A percentile compares a stretch with the other conserved stretches of the same genome.
These are phyloP conservation scores for Kurtzmaniella cleridarum DNA, from an alignment of 805 yeast genomes.

Conservation along the genomic window DNA sequence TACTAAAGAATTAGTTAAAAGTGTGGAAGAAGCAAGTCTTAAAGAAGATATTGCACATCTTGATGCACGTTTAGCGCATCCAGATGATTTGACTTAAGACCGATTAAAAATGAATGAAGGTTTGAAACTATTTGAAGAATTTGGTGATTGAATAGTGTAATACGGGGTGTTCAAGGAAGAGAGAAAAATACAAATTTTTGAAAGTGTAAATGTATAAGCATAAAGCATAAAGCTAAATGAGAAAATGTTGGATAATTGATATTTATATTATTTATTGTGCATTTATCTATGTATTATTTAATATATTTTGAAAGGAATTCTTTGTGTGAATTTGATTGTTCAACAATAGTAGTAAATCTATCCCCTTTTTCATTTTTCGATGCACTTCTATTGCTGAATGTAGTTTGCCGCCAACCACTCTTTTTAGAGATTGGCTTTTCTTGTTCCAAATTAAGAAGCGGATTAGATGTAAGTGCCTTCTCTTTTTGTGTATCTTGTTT, in stretches of 20 bases:
- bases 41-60: slow-evolving; percentile 80
- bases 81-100: slow-evolving; percentile 21
- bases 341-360: slow-evolving; percentile 26
- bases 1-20: slow-evolving; percentile 91
- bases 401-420: slow-evolving; percentile 24
- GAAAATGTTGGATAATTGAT: too few relatives aligned
- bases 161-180: too few relatives aligned
- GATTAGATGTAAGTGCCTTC: slow-evolving; percentile 7
- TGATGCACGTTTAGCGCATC: slow-evolving; percentile 54
- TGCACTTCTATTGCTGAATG: slow-evolving; percentile 12
- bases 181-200: too few relatives aligned
- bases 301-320: slow-evolving; percentile 30
- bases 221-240: too few relatives aligned
- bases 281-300: too few relatives aligned
- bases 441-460: slow-evolving; percentile 4
- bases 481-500: slow-evolving; percentile 5
- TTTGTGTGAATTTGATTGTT: slow-evolving; percentile 30
- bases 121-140: too few relatives aligned
- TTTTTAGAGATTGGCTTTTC: background rate
- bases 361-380: slow-evolving; percentile 3
- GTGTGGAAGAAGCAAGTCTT: slow-evolving; percentile 90
- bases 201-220: too few relatives aligned
- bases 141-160: too few relatives aligned
- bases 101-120: too few relatives aligned
- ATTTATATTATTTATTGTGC: too few relatives aligned